Percentiles rank a stretch among this genome's conserved stretches.
phyloP scores from a whole-genome alignment of 352 stramenopile genomes.

The Pythium brachiatum region DNA sequence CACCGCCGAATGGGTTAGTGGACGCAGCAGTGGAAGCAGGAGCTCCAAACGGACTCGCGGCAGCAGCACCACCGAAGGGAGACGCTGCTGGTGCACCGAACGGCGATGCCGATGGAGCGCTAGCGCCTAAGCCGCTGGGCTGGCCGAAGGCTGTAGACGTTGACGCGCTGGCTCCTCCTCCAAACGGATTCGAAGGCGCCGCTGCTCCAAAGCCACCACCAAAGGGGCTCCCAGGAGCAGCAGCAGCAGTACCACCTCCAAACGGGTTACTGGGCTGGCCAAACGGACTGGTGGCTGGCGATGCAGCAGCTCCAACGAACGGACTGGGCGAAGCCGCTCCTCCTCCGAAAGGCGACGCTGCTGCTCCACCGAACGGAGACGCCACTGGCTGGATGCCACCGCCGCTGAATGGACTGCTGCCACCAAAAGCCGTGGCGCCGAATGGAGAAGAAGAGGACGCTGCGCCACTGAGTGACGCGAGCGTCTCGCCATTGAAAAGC shows the following conservation, averaged over 20 bases:
- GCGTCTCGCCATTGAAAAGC: constrained; percentile 50
- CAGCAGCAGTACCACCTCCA: not conserved
- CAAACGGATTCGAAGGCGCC: constrained; percentile 8
- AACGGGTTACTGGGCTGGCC: constrained; percentile 39
- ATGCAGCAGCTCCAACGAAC: constrained; percentile 27
- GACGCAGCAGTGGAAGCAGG: constrained; percentile 1
- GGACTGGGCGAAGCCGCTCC: constrained; percentile 21
- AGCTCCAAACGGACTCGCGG: constrained; percentile 9
- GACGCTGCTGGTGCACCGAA: constrained; percentile 10
- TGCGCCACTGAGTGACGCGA: constrained; percentile 22
- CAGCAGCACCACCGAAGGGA: constrained; percentile 6
- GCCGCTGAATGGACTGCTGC: constrained; percentile 26
- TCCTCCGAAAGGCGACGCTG: constrained; percentile 6
- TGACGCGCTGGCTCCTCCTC: not conserved
- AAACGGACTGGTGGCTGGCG: constrained; percentile 5
- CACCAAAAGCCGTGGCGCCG: constrained; percentile 16
- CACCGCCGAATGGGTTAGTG: constrained; percentile 17
- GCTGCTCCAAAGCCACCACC: not conserved
- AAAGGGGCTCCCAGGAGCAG: not conserved
- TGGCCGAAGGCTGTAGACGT: constrained; percentile 2
- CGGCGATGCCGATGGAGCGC: not conserved
- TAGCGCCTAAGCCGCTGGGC: not conserved
- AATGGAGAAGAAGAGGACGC: constrained; percentile 6
- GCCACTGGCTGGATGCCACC: constrained; percentile 9
- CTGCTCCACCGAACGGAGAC: constrained; percentile 33